Conservation (phyloP, 305 asterid species). For the Solanum chacoense region DNA sequence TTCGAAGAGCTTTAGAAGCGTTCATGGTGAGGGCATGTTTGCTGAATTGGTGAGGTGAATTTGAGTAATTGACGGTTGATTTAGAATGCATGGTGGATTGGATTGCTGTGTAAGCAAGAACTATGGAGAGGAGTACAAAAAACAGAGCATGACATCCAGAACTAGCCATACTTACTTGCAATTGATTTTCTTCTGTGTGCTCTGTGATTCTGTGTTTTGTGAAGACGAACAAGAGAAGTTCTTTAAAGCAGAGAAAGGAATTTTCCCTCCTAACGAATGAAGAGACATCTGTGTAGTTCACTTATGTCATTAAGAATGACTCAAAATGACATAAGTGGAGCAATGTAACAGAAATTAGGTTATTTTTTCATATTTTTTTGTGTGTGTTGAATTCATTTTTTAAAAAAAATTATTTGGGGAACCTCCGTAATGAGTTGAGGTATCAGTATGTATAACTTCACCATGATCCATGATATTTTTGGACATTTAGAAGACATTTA, state of each 20-base stretch:
- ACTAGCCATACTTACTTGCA: not conserved
- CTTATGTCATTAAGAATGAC: no score
- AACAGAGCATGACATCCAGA: conserved; percentile 42
- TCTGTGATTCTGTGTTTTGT: not conserved
- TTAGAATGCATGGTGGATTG: conserved; percentile 18
- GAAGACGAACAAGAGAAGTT: not conserved
- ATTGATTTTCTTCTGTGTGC: not conserved
- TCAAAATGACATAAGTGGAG: no score
- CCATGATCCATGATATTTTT: no score
- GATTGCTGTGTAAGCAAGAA: conserved; percentile 39
- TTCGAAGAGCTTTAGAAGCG: conserved; percentile 55
- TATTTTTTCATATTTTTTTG: no score
- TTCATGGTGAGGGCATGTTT: conserved; percentile 22
- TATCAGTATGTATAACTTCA: no score
- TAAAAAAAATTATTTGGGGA: no score
- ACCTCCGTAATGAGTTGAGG: no score
- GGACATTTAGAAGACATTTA: no score
- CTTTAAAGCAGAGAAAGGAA: not conserved
- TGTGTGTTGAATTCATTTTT: no score
- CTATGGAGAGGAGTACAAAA: conserved; percentile 35
- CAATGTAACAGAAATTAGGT: no score
- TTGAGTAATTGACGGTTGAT: conserved; percentile 1
- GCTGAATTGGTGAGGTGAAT: conserved; percentile 2
- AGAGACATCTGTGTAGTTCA: no score
- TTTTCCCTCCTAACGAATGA: no score